phyloP scores from a whole-genome alignment of 2,329 filamentous ascomycete species.

The Apiospora saccharicola region DNA sequence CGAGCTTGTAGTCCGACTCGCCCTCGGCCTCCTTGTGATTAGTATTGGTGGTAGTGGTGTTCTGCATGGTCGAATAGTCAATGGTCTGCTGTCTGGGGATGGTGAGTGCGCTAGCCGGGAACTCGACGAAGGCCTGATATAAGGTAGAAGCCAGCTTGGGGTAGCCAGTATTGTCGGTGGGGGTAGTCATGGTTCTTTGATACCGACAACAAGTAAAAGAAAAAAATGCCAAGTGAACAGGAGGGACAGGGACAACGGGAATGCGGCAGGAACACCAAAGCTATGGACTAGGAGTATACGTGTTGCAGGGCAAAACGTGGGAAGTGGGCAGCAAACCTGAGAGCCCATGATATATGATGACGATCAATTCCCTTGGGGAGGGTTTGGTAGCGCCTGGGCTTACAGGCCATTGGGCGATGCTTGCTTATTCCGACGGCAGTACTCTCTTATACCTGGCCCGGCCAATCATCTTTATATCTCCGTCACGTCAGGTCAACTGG shows the following conservation, averaged over 20 bases:
- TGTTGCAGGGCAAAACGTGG: neutral
- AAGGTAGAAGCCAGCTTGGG: conserved; percentile 26
- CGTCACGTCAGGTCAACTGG: neutral
- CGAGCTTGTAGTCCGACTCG: conserved; percentile 43
- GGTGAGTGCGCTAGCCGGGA: conserved; percentile 41
- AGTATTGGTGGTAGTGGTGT: neutral
- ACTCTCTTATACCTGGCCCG: neutral
- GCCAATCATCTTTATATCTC: neutral
- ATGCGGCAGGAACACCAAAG: neutral
- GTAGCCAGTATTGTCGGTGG: conserved; percentile 15
- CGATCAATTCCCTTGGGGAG: neutral
- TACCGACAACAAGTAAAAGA: neutral
- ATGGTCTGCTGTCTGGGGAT: conserved; percentile 35
- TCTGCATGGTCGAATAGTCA: conserved; percentile 20
- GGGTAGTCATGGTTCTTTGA: conserved; percentile 3
- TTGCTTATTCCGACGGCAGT: conserved; percentile 3
- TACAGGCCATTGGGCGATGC: conserved; percentile 4
- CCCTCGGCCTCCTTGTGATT: neutral
- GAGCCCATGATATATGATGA: conserved; percentile 9
- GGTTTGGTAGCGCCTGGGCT: conserved; percentile 3
- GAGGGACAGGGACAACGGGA: neutral
- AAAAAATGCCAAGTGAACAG: neutral
- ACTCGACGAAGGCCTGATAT: conserved; percentile 41
- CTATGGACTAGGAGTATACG: neutral
- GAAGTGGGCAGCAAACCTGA: neutral